These are phyloP conservation scores for Phragmites australis DNA, from an alignment of 176 grass and related monocot species.

Conservation along the genomic window DNA sequence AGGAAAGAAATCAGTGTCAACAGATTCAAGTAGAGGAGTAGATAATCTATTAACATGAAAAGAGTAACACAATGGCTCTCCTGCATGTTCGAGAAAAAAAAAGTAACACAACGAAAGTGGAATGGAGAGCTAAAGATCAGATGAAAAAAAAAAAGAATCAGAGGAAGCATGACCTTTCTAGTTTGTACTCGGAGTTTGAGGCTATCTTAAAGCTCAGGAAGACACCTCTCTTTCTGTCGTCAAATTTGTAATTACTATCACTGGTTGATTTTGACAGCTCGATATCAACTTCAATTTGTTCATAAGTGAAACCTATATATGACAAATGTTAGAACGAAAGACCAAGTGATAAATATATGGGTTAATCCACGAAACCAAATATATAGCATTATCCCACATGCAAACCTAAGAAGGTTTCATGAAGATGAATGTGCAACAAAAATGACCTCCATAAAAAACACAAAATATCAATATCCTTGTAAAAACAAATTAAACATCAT, in stretches of 20 bases:
- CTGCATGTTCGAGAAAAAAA: too few species aligned
- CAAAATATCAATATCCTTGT: background rate
- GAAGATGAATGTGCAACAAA: slow-evolving; percentile 14
- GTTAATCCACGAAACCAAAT: background rate
- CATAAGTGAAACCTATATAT: slow-evolving; percentile 73
- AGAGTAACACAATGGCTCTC: background rate
- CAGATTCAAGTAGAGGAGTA: slow-evolving; percentile 6
- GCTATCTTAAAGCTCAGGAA: slow-evolving; percentile 84
- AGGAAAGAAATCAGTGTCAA: too few species aligned
- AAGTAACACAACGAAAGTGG: background rate
- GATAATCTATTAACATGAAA: slow-evolving; percentile 8
- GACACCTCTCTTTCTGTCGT: slow-evolving; percentile 66
- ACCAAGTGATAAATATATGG: slow-evolving; percentile 15
- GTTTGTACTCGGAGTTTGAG: slow-evolving; percentile 72
- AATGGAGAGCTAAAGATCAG: slow-evolving; percentile 10
- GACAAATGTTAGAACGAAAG: slow-evolving; percentile 25
- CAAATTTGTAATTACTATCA: slow-evolving; percentile 59
- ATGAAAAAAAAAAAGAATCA: slow-evolving; percentile 12
- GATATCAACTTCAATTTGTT: slow-evolving; percentile 89
- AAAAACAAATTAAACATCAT: slow-evolving; percentile 12
- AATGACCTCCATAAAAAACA: slow-evolving; percentile 11
- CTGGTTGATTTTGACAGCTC: slow-evolving; percentile 59
- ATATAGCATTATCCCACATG: background rate
- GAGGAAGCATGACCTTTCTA: slow-evolving; percentile 67
- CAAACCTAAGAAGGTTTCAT: slow-evolving; percentile 18